These are phyloP conservation scores for Heliamphora pulchella DNA, from an alignment of 179 eudicot species.

Conservation along the genomic window DNA sequence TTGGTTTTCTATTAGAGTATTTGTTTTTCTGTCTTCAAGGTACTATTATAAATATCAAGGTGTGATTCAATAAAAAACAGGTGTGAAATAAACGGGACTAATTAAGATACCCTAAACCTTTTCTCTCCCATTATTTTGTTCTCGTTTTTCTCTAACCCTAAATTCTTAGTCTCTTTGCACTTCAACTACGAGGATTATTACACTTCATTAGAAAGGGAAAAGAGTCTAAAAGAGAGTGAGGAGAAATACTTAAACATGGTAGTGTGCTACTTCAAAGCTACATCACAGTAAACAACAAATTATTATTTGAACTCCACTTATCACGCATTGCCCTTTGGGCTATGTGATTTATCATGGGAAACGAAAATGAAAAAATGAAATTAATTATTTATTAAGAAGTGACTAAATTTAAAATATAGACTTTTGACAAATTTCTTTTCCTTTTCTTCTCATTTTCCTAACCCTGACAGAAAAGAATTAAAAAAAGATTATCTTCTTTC, in stretches of 20 bases:
- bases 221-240: not conserved
- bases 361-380: not conserved
- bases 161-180: no score
- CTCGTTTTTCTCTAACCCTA: no score
- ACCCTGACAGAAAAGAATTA: not conserved
- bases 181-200: not conserved
- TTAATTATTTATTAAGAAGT: not conserved
- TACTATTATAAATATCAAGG: no score
- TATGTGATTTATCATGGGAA: not conserved
- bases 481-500: not conserved
- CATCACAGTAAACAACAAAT: not conserved
- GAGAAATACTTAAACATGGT: not conserved
- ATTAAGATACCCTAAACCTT: no score
- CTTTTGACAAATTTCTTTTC: not conserved
- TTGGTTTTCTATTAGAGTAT: no score
- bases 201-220: not conserved
- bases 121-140: no score
- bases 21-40: no score
- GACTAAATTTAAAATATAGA: not conserved
- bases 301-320: not conserved
- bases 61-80: no score
- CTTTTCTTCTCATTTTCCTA: constrained; percentile 5
- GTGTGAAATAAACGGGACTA: no score
- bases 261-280: not conserved
- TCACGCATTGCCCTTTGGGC: not conserved